Percentiles rank a stretch among this genome's conserved stretches.
phyloP scores from a whole-genome alignment of 2,329 filamentous ascomycete genomes.

The Akanthomyces dipterigenus region DNA sequence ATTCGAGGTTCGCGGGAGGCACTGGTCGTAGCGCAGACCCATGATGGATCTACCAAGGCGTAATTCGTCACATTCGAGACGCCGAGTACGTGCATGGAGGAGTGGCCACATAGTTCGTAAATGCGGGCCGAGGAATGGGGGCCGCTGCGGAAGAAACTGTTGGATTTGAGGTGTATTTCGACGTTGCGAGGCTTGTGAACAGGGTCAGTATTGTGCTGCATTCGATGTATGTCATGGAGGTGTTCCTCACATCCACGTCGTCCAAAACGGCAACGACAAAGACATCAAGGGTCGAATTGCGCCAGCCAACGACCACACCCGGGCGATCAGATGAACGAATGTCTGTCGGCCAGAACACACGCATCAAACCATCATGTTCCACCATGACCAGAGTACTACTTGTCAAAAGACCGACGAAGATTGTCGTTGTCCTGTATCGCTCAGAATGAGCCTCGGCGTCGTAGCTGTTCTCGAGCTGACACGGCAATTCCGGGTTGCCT shows the following conservation, averaged over 20 bases:
- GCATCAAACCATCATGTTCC: slow-evolving; percentile 83
- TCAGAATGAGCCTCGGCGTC: slow-evolving; percentile 91
- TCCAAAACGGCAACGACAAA: slow-evolving; percentile 86
- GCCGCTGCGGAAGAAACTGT: slow-evolving; percentile 75
- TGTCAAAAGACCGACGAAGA: slow-evolving; percentile 10
- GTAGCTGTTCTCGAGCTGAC: slow-evolving; percentile 90
- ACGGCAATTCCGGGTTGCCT: slow-evolving; percentile 71
- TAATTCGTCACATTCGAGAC: slow-evolving; percentile 60
- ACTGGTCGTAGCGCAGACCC: slow-evolving; percentile 56
- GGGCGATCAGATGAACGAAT: slow-evolving; percentile 63
- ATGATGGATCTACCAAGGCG: slow-evolving; percentile 54
- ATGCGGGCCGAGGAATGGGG: slow-evolving; percentile 74
- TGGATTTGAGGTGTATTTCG: slow-evolving; percentile 78
- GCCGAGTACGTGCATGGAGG: slow-evolving; percentile 79
- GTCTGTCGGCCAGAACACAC: slow-evolving; percentile 97
- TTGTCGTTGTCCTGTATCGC: slow-evolving; percentile 11
- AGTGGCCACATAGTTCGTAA: slow-evolving; percentile 75
- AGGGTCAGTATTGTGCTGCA: slow-evolving; percentile 20
- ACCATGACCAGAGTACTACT: slow-evolving; percentile 47
- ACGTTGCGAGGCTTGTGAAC: slow-evolving; percentile 61
- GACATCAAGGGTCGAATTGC: slow-evolving; percentile 84
- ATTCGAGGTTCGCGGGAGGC: slow-evolving; percentile 59
- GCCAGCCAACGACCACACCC: slow-evolving; percentile 91
- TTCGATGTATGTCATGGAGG: no score
- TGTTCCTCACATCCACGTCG: slow-evolving; percentile 69